Evolutionary conservation across 2,329 filamentous ascomycete genomes (phyloP).

Genomic region (Byssothecium circinans): DNA sequence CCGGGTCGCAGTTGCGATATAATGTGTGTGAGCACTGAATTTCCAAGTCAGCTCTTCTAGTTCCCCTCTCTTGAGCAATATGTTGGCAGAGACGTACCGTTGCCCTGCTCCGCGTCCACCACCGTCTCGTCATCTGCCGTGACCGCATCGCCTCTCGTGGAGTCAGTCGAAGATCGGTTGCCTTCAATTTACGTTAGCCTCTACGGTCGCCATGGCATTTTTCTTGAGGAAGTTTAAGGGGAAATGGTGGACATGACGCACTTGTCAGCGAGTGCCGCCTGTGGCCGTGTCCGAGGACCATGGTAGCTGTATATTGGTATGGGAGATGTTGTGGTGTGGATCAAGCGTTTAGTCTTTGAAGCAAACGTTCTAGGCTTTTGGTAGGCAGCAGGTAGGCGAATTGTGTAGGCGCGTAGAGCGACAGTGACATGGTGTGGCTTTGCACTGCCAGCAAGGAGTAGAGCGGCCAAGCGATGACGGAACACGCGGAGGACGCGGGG

Average conservation of each 20-base stretch:
- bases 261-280: conserved; percentile 49
- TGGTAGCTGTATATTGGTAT: too few species aligned
- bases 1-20: conserved; percentile 95
- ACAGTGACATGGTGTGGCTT: background rate
- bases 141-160: conserved; percentile 42
- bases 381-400: background rate
- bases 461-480: conserved; percentile 19
- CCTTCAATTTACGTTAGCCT: conserved; percentile 32
- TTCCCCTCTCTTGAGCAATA: background rate
- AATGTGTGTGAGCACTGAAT: conserved; percentile 86
- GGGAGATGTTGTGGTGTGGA: too few species aligned
- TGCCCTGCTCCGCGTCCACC: conserved; percentile 90
- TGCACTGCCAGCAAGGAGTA: too few species aligned
- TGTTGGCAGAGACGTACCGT: conserved; percentile 64
- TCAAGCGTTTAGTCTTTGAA: too few species aligned
- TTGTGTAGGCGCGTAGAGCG: background rate
- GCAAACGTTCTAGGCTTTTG: too few species aligned
- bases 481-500: conserved; percentile 19
- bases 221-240: conserved; percentile 3
- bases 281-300: conserved; percentile 53
- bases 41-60: conserved; percentile 16
- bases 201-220: conserved; percentile 1
- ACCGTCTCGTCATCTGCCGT: conserved; percentile 69
- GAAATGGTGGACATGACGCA: conserved; percentile 19
- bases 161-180: conserved; percentile 48